Percentiles rank a stretch among this genome's conserved stretches.
Conservation (phyloP, 2,329 filamentous ascomycete genomes). For the Mycosphaerella sp. region DNA sequence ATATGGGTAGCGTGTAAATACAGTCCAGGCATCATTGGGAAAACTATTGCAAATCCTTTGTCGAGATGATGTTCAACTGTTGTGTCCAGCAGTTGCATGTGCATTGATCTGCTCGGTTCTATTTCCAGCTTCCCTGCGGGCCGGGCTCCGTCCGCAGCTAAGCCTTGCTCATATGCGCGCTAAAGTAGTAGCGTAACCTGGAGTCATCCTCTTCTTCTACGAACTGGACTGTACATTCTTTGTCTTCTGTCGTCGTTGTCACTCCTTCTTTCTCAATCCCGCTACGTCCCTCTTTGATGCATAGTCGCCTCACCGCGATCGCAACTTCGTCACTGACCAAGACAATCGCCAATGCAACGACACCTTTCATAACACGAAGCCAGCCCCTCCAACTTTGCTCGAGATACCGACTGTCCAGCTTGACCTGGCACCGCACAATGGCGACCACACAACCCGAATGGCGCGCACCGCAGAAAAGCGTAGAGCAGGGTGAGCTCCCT, state of each 20-base stretch:
- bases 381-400: not conserved
- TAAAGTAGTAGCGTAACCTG: not conserved
- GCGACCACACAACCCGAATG: conserved; percentile 29
- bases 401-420: not conserved
- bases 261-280: not conserved
- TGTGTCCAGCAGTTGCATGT: not conserved
- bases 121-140: not conserved
- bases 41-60: not conserved
- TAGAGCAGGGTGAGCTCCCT: conserved; percentile 37
- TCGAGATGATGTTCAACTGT: not conserved
- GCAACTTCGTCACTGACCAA: not conserved
- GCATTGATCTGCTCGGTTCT: not conserved
- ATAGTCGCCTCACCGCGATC: not conserved
- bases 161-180: not conserved
- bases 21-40: not conserved
- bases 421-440: conserved; percentile 3
- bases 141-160: not conserved
- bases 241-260: too few relatives aligned
- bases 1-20: not conserved
- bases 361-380: not conserved
- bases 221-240: not conserved
- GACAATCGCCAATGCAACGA: not conserved
- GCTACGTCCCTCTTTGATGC: not conserved
- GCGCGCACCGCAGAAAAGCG: conserved; percentile 30
- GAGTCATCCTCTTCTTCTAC: too few relatives aligned